Conservation (phyloP, 169 alveolate species). For the Theileria parva region DNA sequence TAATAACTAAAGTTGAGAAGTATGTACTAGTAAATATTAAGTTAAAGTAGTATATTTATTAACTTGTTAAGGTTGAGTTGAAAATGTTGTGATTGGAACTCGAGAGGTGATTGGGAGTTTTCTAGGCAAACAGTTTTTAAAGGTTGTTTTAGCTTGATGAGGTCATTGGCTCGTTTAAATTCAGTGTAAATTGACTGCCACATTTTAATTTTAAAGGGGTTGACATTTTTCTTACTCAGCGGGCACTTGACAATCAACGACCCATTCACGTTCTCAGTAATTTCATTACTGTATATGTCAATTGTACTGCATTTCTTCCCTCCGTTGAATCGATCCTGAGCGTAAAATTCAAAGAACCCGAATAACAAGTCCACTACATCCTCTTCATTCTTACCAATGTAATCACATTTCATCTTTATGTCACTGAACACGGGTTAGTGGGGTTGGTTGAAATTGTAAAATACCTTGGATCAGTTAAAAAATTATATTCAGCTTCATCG, state of each 20-base stretch:
- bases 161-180: conserved; percentile 39
- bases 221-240: conserved; percentile 59
- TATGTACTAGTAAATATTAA: neutral
- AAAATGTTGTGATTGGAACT: neutral
- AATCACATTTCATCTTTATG: conserved; percentile 35
- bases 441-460: neutral
- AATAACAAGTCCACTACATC: conserved; percentile 29
- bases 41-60: neutral
- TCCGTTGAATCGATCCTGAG: conserved; percentile 36
- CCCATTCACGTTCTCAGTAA: conserved; percentile 43
- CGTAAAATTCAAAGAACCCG: conserved; percentile 55
- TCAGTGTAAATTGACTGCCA: conserved; percentile 66
- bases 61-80: conserved; percentile 1
- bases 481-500: neutral
- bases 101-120: conserved; percentile 14
- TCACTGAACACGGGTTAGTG: conserved; percentile 2
- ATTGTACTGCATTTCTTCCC: conserved; percentile 50
- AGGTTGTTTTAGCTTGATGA: conserved; percentile 28
- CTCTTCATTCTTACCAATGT: conserved; percentile 38
- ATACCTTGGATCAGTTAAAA: neutral
- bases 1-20: neutral
- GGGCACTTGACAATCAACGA: conserved; percentile 63
- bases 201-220: conserved; percentile 59
- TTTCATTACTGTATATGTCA: conserved; percentile 44
- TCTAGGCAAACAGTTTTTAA: conserved; percentile 15